Conservation (phyloP, 2,329 filamentous ascomycete species). For the Pseudohalonectria lignicola region DNA sequence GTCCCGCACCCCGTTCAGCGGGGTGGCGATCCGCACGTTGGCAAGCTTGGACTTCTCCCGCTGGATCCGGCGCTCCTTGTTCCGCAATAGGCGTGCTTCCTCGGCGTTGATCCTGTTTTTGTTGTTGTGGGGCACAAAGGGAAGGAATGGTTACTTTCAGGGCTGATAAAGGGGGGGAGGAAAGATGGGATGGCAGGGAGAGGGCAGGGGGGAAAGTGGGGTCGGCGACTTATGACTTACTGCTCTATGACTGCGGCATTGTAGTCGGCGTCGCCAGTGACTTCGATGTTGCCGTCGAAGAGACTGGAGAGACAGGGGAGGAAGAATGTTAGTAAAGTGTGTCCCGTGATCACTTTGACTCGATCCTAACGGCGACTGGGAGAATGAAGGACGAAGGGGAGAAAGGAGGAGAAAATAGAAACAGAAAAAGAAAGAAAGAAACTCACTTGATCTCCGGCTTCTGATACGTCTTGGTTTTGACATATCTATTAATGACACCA, state of each 20-base stretch:
- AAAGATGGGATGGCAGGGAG: not conserved
- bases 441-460: slow-evolving; percentile 63
- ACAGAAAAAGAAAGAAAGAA: not conserved
- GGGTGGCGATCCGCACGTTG: slow-evolving; percentile 10
- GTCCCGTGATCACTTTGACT: too few species aligned
- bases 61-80: slow-evolving; percentile 79
- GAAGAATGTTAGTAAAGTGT: slow-evolving; percentile 6
- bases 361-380: too few species aligned
- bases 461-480: slow-evolving; percentile 62
- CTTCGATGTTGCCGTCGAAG: slow-evolving; percentile 17
- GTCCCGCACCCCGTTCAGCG: slow-evolving; percentile 13
- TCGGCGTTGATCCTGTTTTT: slow-evolving; percentile 54
- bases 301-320: not conserved
- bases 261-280: slow-evolving; percentile 55
- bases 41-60: slow-evolving; percentile 78
- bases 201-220: too few species aligned
- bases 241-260: slow-evolving; percentile 51
- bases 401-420: not conserved
- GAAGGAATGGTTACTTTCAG: slow-evolving; percentile 5
- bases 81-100: slow-evolving; percentile 74
- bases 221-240: too few species aligned
- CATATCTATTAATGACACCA: slow-evolving; percentile 80
- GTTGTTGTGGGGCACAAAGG: slow-evolving; percentile 3
- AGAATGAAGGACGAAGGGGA: too few species aligned
- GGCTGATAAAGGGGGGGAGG: not conserved